Conservation (phyloP, 1,139 yeast species). For the Blastobotrys serpentis region DNA sequence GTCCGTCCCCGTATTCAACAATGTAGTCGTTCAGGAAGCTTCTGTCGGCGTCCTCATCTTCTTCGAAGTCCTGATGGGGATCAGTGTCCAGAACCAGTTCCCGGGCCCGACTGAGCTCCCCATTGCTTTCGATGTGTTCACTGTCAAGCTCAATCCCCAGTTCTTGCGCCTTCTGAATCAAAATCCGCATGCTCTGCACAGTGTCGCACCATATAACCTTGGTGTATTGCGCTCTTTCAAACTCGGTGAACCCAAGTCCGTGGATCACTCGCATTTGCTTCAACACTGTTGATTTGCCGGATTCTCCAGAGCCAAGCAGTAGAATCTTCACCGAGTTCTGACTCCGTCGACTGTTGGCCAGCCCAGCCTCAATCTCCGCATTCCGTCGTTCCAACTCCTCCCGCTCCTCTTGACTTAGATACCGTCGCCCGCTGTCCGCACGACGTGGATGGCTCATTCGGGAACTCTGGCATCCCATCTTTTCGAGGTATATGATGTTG, state of each 20-base stretch:
- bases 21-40: constrained; percentile 13
- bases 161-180: constrained; percentile 48
- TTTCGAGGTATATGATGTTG: neutral
- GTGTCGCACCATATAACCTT: constrained; percentile 96
- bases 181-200: constrained; percentile 80
- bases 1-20: constrained; percentile 14
- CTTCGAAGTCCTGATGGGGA: constrained; percentile 16
- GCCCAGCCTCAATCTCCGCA: constrained; percentile 56
- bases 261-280: constrained; percentile 87
- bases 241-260: constrained; percentile 78
- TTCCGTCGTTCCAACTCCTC: constrained; percentile 14
- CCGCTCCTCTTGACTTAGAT: neutral
- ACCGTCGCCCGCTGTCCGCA: constrained; percentile 2
- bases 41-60: constrained; percentile 16
- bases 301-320: constrained; percentile 90
- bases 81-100: constrained; percentile 20
- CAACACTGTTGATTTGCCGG: constrained; percentile 94
- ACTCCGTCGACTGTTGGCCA: constrained; percentile 53
- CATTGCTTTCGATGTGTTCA: constrained; percentile 17
- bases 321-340: constrained; percentile 55
- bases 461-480: constrained; percentile 8
- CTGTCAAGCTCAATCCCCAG: constrained; percentile 30
- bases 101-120: constrained; percentile 17
- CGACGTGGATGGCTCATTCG: neutral
- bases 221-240: constrained; percentile 76